These are phyloP conservation scores for Hanseniaspora lachancei DNA, from an alignment of 805 yeast species.

Conservation along the genomic window DNA sequence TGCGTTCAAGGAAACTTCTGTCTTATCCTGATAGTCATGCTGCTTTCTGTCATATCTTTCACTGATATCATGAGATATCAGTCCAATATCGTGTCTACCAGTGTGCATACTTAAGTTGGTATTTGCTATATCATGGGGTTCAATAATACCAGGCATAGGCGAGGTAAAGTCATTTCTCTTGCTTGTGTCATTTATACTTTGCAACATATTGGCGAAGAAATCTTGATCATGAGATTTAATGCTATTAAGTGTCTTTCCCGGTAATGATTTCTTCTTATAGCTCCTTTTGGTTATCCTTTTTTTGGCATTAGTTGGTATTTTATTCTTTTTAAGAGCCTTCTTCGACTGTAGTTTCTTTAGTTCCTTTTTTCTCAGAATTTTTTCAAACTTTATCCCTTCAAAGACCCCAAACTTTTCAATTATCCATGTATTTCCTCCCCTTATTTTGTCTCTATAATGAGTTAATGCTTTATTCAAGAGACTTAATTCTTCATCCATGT, in stretches of 20 bases:
- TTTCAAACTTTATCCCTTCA: slow-evolving; percentile 29
- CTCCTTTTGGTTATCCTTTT: not conserved
- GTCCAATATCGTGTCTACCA: not conserved
- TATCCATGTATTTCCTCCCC: slow-evolving; percentile 36
- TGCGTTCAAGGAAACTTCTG: not conserved
- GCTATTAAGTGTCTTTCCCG: not conserved
- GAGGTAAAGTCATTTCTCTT: not conserved
- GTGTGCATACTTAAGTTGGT: not conserved
- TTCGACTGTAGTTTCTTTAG: slow-evolving; percentile 13
- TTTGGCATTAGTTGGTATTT: not conserved
- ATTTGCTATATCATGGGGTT: not conserved
- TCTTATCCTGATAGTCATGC: not conserved
- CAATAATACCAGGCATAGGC: not conserved
- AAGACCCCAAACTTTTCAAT: slow-evolving; percentile 81
- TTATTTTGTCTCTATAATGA: slow-evolving; percentile 32
- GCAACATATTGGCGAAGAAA: not conserved
- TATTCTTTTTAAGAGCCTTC: not conserved
- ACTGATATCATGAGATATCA: not conserved
- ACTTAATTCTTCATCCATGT: slow-evolving; percentile 61
- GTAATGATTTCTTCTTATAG: not conserved
- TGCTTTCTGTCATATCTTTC: not conserved
- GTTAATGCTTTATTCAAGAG: slow-evolving; percentile 34
- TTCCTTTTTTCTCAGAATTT: slow-evolving; percentile 19
- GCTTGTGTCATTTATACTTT: not conserved
- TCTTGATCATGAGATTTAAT: not conserved